Evolutionary conservation across 768 basidiomycete species (phyloP).

Genomic region (Kwoniella pini): DNA sequence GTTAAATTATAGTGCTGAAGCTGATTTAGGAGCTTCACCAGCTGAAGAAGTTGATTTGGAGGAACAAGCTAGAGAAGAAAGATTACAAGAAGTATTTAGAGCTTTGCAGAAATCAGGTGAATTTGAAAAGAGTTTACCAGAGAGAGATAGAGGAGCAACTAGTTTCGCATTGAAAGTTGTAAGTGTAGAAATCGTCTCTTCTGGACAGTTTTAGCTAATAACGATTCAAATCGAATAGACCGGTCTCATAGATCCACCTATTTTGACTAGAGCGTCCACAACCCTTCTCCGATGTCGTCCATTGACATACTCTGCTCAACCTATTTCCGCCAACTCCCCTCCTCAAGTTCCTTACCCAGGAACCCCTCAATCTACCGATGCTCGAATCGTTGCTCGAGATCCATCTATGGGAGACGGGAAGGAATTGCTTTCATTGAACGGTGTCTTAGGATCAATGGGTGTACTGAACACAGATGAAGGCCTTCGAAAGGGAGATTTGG

Average conservation of each 20-base stretch:
- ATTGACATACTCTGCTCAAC: constrained; percentile 33
- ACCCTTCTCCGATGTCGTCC: constrained; percentile 51
- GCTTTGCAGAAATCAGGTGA: constrained; percentile 77
- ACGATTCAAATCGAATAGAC: too few relatives aligned
- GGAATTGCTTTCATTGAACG: constrained; percentile 34
- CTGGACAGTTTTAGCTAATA: neutral
- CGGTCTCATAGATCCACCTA: constrained; percentile 52
- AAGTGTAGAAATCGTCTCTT: constrained; percentile 46
- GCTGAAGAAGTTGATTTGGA: constrained; percentile 25
- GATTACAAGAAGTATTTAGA: constrained; percentile 72
- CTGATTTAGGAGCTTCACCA: constrained; percentile 69
- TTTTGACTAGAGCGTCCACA: constrained; percentile 51
- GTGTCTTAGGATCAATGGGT: constrained; percentile 36
- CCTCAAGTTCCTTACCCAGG: constrained; percentile 36
- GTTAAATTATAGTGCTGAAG: constrained; percentile 84
- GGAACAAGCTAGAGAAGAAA: constrained; percentile 61
- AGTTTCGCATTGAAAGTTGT: constrained; percentile 76
- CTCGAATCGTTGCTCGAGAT: constrained; percentile 64
- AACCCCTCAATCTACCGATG: constrained; percentile 46
- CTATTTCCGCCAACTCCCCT: constrained; percentile 52
- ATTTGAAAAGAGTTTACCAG: constrained; percentile 65
- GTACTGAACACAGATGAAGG: constrained; percentile 48
- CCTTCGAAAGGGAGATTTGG: constrained; percentile 64
- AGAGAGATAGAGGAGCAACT: constrained; percentile 60
- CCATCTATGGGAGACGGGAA: constrained; percentile 8